These are phyloP conservation scores for Effrenium voratum DNA, from an alignment of 73 alveolate genomes.

Conservation along the genomic window DNA sequence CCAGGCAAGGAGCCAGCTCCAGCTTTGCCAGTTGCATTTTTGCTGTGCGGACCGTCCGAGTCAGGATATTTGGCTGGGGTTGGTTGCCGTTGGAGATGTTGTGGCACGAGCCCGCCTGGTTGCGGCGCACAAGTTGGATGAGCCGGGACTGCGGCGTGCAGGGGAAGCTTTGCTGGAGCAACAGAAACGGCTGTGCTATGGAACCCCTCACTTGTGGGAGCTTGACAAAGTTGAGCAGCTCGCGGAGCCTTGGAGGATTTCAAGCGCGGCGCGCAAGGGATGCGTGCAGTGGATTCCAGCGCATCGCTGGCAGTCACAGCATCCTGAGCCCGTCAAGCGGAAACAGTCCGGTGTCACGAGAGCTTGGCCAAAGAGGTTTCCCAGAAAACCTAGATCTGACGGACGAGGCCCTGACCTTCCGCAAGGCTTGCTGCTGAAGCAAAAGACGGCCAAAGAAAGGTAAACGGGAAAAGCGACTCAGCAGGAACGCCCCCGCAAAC, in stretches of 20 bases:
- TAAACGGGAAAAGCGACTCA: not conserved
- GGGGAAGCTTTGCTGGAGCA: no score
- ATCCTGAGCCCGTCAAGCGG: no score
- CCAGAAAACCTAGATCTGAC: not conserved
- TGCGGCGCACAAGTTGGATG: no score
- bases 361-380: constrained; percentile 2
- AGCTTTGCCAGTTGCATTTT: no score
- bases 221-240: not conserved
- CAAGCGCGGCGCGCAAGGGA: not conserved
- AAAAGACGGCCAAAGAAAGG: not conserved
- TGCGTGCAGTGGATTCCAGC: not conserved
- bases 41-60: no score
- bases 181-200: no score
- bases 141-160: no score
- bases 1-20: no score
- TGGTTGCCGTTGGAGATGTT: no score
- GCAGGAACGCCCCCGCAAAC: not conserved
- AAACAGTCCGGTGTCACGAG: not conserved
- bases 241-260: not conserved
- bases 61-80: no score
- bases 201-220: no score
- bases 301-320: not conserved
- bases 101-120: no score
- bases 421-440: not conserved
- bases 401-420: not conserved